Base-by-base conservation (phyloP, 2,329 filamentous ascomycete species). In the Colletotrichum shisoi region DNA sequence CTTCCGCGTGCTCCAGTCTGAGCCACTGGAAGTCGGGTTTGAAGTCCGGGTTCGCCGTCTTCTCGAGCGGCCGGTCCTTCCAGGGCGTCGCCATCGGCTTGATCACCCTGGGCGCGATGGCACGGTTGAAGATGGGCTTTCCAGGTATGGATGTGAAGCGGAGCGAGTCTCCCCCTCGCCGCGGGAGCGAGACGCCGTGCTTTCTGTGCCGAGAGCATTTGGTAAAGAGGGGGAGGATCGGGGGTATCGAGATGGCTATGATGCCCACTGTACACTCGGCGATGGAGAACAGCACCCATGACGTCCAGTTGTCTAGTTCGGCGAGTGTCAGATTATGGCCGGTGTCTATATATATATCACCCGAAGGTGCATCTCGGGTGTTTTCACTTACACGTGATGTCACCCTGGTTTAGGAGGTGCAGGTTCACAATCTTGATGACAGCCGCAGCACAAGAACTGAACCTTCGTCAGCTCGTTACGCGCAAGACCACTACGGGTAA, bases 231-330 rank as follows among this genome's bases (percentile, higher is more conserved):
- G 74, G 74, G 7, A 74, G 67, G 39, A 78, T 70, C 9, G 73
- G 72, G 3, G 76, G 76, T n/a, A 77, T 67, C 7, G 75, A 77
- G 11, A 75, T 75, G 67, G 75, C 76, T 39, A 76, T 71, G 64
- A 78, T 78, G 53, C 73, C 75, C 13, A 77, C 69, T 34, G 72
- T 73, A 56, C 73, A 73, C 64, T 78, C 76, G 37, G 75, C 71
- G 37, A 76, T 70, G 7, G 74, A 74, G 74, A 74, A 77, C 63
- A 76, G 71, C 51, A 76, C 69, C 52, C 73, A 73, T 0, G 69
- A 68, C 19, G 73, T 72, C 37, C 76, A 71, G 61, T 72, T 71
- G 62, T 74, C 76, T 77, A 4, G 5, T 17, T 31, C 17, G 13
- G 27, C 1, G 40, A 19, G 19, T 5, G 3, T 40, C 4, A 34